Conservation (phyloP, 805 yeast genomes). For the Spathaspora girioi region DNA sequence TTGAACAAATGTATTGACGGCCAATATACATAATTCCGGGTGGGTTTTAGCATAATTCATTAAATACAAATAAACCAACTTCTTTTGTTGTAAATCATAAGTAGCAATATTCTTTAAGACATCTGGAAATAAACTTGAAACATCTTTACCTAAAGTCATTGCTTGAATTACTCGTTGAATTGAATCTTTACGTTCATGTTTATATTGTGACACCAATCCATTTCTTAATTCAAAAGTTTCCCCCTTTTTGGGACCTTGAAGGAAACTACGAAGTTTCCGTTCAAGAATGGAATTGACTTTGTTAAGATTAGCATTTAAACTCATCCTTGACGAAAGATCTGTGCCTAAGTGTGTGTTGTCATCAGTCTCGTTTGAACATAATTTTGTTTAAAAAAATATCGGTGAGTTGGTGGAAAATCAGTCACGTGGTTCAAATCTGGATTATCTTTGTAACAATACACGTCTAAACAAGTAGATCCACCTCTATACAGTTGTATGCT, state of each 20-base stretch:
- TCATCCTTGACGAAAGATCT: neutral
- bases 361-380: neutral
- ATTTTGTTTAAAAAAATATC: neutral
- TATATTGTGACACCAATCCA: conserved; percentile 92
- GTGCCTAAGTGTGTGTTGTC: neutral
- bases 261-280: conserved; percentile 39
- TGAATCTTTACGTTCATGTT: conserved; percentile 92
- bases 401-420: too few relatives aligned
- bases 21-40: conserved; percentile 93
- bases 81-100: conserved; percentile 93
- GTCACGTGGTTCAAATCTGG: too few relatives aligned
- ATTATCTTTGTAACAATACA: neutral
- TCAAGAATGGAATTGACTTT: conserved; percentile 34
- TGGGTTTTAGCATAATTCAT: conserved; percentile 97
- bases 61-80: conserved; percentile 86
- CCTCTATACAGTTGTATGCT: neutral
- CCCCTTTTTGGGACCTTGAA: conserved; percentile 49
- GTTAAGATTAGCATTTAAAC: conserved; percentile 1
- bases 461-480: neutral
- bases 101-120: conserved; percentile 95
- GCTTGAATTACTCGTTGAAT: conserved; percentile 96
- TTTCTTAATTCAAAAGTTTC: conserved; percentile 88
- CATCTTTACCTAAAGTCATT: conserved; percentile 97
- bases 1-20: conserved; percentile 92
- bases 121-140: conserved; percentile 90